Evolutionary conservation across 768 basidiomycete species (phyloP).

Genomic region (Lyophyllum semitale): DNA sequence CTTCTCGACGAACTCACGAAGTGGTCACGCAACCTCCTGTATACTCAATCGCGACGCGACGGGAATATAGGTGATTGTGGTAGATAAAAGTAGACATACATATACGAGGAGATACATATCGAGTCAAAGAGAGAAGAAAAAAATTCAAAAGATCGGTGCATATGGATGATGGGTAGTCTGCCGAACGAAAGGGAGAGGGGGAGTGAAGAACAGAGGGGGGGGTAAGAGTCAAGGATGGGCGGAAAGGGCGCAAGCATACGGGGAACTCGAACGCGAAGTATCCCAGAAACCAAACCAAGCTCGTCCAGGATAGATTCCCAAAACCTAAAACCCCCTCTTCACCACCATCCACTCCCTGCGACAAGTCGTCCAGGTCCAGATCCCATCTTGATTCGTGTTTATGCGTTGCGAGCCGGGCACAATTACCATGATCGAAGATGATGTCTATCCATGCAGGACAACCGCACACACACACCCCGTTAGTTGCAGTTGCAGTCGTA

Average conservation of each 20-base stretch:
- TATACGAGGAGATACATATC: neutral
- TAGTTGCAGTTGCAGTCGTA: neutral
- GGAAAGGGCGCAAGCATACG: neutral
- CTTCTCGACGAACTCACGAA: too few species aligned
- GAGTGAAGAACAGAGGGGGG: neutral
- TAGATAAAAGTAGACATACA: neutral
- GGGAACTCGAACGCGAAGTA: neutral
- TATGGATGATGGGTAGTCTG: neutral
- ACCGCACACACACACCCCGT: neutral
- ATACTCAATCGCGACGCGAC: too few species aligned
- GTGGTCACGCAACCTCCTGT: too few species aligned
- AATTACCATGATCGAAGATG: too few species aligned
- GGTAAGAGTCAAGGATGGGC: neutral
- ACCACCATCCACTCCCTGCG: too few species aligned
- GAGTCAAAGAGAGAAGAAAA: neutral
- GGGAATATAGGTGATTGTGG: too few species aligned
- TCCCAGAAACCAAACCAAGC: neutral
- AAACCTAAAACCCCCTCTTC: neutral
- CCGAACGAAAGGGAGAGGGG: neutral
- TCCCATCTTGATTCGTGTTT: too few species aligned
- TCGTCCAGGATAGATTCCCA: neutral
- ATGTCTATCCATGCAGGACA: neutral
- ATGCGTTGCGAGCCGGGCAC: too few species aligned
- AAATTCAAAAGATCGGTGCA: neutral
- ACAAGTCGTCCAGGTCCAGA: too few species aligned